Base-by-base conservation (phyloP, 768 basidiomycete species). In the Pulveroboletus ravenelii region DNA sequence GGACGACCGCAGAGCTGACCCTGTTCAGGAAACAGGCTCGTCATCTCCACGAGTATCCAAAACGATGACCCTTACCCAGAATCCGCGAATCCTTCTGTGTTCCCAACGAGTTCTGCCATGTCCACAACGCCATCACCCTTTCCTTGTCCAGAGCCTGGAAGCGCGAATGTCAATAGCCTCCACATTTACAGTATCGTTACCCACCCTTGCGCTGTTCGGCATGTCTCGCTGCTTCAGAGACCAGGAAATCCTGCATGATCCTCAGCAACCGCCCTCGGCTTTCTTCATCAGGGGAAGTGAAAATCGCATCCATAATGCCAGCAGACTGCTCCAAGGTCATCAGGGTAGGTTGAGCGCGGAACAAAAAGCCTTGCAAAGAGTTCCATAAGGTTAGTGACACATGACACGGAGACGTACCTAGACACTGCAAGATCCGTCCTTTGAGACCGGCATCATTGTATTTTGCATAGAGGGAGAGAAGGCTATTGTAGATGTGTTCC, bases 61-160 rank as follows among this genome's bases (percentile, higher is more conserved):
- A 48, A 34, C 29, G 39, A n/a, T 15, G 10, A 17, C 29, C 54
- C 81, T 60, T 69, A 97, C 96, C 94, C 94, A 6, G 95, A 97
- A 59, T 98, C 96, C 0, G 95, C 93, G 65, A 98, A 95, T 1
- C 87, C 92, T 60, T 93, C 88, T 0, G 93, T 93, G 60, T 95
- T 94, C 1, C 96, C 96, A 4, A 98, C 88, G 9, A 99, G 75
- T 60, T 96, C 92, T 0, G 87, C 87, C 85, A 99, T 93, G 60
- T 94, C 82, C 45, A 97, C 82, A 20, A 80, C 74, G 7, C 68
- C 57, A 0, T 69, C 63, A 8, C 52, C 53, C 45, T 62, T 66
- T 15, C 48, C 57, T 49, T 68, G 52, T 4, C 41, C 52, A 31
- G 55, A 52, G 10, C 15, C 68, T 67, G 36, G 27, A 45, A 20